Evolutionary conservation across 805 yeast genomes (phyloP), one percentile per base, ranked within the genome.

Genomic region (Teunomyces tritomae): DNA sequence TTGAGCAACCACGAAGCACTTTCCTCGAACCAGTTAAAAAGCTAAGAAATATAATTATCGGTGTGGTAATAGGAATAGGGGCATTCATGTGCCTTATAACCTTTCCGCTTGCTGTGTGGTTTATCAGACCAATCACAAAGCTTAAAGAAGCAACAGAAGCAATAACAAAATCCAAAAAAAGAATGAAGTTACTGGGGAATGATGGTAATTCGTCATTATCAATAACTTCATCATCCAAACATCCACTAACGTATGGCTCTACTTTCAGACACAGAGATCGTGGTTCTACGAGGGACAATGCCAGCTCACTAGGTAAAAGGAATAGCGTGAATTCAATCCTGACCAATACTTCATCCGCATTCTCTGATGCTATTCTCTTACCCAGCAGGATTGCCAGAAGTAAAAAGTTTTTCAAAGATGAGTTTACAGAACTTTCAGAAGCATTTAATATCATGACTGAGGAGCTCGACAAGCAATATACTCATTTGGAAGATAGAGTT

Each of bases 381-480:
- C 78, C 79, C 0, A 65, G 65, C 2, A 57, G 61, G 40, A 70
- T 73, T 13, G 64, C 67, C 4, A 57, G 58, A 45, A 59, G 68
- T 3, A 70, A 71, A 46, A 70, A 83, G 39, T 56, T 84, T 26
- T 80, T 87, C 58, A 74, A 80, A 37, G 97, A 94, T 70, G 99
- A 92, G 66, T 74, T 92, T 39, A 85, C 92, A 0, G 96, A 90
- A 57, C 71, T 92, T 28, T 84, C 96, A 0, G 91, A 85, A 32
- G 92, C 96, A 0, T 92, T 91, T 66, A 90, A 91, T 58, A 84
- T 85, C 16, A 90, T 92, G 97, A 84, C 95, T 3, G 88, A 85
- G 58, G 96, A 89, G 58, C 74, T 92, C 30, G 89, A 88, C 49
- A 77, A 82, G 50, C 97, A 92, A 63, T 92, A 92, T 58, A 73